phyloP scores from a whole-genome alignment of 148 eudicot species.

The Rhododendron ovatum region DNA sequence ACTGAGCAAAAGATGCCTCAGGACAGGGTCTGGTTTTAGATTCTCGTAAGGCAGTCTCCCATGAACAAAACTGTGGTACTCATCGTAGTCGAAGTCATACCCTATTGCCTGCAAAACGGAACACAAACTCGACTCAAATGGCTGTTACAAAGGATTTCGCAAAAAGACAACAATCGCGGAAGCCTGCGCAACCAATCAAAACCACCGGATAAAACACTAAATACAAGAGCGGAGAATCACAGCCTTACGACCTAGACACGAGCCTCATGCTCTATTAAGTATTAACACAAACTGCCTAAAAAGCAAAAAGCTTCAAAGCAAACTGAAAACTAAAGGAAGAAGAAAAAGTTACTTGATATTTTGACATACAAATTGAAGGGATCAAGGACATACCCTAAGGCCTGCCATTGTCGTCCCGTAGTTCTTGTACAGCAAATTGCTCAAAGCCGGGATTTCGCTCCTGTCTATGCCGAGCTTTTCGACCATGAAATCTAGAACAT shows the following conservation, averaged over 20 bases:
- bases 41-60: constrained; percentile 91
- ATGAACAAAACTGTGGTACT: constrained; percentile 93
- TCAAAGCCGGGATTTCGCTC: constrained; percentile 48
- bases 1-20: constrained; percentile 68
- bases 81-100: constrained; percentile 90
- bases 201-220: neutral
- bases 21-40: constrained; percentile 81
- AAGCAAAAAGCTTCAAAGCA: neutral
- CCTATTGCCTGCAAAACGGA: constrained; percentile 67
- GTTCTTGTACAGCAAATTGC: constrained; percentile 64
- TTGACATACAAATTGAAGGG: neutral
- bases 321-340: neutral
- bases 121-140: neutral
- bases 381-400: constrained; percentile 60
- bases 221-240: neutral
- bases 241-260: neutral
- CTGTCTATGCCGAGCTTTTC: constrained; percentile 72
- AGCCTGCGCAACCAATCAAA: neutral
- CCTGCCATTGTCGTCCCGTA: constrained; percentile 99
- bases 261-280: neutral
- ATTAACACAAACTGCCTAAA: neutral
- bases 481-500: constrained; percentile 61
- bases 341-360: neutral
- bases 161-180: neutral
- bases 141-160: neutral